A percentile compares a stretch with the other conserved stretches of the same genome.
These are phyloP conservation scores for Yamadazyma sp. DNA, from an alignment of 1,139 yeast genomes.

Conservation along the genomic window DNA sequence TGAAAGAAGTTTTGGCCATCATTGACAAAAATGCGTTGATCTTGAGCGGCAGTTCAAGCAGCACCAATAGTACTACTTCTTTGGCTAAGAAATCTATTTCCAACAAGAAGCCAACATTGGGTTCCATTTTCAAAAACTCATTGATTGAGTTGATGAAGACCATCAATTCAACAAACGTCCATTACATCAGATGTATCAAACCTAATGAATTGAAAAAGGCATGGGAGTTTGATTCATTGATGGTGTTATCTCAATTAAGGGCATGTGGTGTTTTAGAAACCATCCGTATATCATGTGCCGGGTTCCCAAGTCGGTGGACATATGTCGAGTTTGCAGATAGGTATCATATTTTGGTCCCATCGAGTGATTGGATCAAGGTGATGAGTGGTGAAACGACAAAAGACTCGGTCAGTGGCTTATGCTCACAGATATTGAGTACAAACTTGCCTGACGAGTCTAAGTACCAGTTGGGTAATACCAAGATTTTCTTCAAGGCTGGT, in stretches of 20 bases:
- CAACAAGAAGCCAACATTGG: slow-evolving; percentile 86
- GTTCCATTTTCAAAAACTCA: slow-evolving; percentile 90
- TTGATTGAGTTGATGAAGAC: slow-evolving; percentile 91
- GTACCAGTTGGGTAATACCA: slow-evolving; percentile 85
- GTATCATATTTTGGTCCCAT: slow-evolving; percentile 77
- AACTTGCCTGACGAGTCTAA: slow-evolving; percentile 65
- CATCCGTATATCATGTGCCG: slow-evolving; percentile 94
- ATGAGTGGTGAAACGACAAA: slow-evolving; percentile 56
- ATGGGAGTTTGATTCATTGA: slow-evolving; percentile 93
- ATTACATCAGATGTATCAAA: slow-evolving; percentile 94
- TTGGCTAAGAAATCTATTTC: slow-evolving; percentile 32
- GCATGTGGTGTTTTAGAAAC: slow-evolving; percentile 99
- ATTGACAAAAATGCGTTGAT: slow-evolving; percentile 64
- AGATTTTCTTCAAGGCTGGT: slow-evolving; percentile 95
- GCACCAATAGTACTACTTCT: slow-evolving; percentile 28
- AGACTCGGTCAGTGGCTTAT: slow-evolving; percentile 60
- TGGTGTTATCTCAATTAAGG: slow-evolving; percentile 92
- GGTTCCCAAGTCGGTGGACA: slow-evolving; percentile 96
- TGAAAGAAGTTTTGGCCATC: slow-evolving; percentile 51
- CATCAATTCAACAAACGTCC: slow-evolving; percentile 91
- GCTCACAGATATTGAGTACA: slow-evolving; percentile 63
- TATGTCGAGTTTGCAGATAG: slow-evolving; percentile 91
- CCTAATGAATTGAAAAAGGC: slow-evolving; percentile 94
- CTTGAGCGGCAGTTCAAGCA: slow-evolving; percentile 43
- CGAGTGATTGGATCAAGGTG: slow-evolving; percentile 66